Percentiles rank a stretch among this genome's conserved stretches.
Evolutionary conservation across 192 early-diverging fungal genomes (phyloP).

Genomic region (Oehlia diaphana): DNA sequence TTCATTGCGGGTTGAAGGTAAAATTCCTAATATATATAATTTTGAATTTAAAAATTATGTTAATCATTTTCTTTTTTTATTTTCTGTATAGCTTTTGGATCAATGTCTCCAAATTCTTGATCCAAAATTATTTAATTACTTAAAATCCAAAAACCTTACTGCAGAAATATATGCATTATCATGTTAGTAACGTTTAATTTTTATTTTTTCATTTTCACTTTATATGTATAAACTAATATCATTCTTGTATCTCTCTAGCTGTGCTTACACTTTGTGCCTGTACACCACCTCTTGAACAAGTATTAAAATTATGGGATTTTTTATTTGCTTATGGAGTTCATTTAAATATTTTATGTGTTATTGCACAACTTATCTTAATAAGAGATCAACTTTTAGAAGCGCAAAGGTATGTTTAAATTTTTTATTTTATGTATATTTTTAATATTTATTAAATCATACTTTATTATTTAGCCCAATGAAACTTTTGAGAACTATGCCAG

Average conservation of each 20-base stretch:
- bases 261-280: constrained; percentile 90
- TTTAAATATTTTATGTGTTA: constrained; percentile 88
- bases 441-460: not conserved
- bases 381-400: constrained; percentile 70
- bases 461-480: constrained; percentile 62
- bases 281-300: constrained; percentile 80
- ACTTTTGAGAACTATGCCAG: constrained; percentile 65
- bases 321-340: constrained; percentile 89
- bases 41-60: not conserved
- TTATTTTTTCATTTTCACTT: constrained; percentile 8
- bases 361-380: constrained; percentile 79
- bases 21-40: not conserved
- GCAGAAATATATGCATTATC: constrained; percentile 89
- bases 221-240: not conserved
- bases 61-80: not conserved
- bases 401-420: constrained; percentile 49
- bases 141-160: constrained; percentile 68
- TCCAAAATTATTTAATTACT: constrained; percentile 65
- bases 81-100: constrained; percentile 68
- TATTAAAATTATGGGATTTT: constrained; percentile 91
- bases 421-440: not conserved
- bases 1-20: constrained; percentile 87
- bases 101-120: constrained; percentile 76
- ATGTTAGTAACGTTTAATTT: constrained; percentile 52
- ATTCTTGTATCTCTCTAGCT: constrained; percentile 45